Percentiles rank a stretch among this genome's conserved stretches.
Evolutionary conservation across 179 eudicot genomes (phyloP).

Genomic region (Beta macrorhiza): DNA sequence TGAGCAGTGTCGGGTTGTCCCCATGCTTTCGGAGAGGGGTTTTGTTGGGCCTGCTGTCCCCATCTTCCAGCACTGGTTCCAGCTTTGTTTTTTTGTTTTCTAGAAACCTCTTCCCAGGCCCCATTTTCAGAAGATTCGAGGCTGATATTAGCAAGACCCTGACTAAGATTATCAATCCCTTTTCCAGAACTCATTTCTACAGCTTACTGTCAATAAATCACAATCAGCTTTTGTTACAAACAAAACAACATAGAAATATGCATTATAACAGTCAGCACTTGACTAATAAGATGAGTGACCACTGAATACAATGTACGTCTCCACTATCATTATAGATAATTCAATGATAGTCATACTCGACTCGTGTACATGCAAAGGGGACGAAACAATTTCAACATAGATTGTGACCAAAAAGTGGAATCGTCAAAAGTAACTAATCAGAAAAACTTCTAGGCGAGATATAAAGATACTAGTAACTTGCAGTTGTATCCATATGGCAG

Average conservation of each 20-base stretch:
- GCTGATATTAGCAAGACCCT: slow-evolving; percentile 38
- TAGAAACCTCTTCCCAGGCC: slow-evolving; percentile 45
- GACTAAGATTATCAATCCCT: slow-evolving; percentile 36
- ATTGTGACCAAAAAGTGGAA: background rate
- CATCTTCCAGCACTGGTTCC: slow-evolving; percentile 36
- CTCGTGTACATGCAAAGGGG: background rate
- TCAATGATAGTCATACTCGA: background rate
- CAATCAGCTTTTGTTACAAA: background rate
- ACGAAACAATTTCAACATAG: background rate
- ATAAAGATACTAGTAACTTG: background rate
- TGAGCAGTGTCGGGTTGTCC: slow-evolving; percentile 38
- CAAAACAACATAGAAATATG: background rate
- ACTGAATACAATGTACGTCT: background rate
- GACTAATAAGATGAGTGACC: background rate
- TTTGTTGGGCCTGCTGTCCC: slow-evolving; percentile 39
- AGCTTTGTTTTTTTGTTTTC: slow-evolving; percentile 46
- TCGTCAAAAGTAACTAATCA: background rate
- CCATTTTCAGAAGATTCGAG: slow-evolving; percentile 46
- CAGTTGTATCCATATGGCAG: too few species aligned
- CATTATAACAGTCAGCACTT: background rate
- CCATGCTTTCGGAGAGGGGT: slow-evolving; percentile 49
- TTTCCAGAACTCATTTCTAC: slow-evolving; percentile 31
- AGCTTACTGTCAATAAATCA: slow-evolving; percentile 13
- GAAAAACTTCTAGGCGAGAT: background rate
- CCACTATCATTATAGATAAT: background rate